Base-by-base conservation (phyloP, 345 rosid species). In the Bruguiera parviflora region DNA sequence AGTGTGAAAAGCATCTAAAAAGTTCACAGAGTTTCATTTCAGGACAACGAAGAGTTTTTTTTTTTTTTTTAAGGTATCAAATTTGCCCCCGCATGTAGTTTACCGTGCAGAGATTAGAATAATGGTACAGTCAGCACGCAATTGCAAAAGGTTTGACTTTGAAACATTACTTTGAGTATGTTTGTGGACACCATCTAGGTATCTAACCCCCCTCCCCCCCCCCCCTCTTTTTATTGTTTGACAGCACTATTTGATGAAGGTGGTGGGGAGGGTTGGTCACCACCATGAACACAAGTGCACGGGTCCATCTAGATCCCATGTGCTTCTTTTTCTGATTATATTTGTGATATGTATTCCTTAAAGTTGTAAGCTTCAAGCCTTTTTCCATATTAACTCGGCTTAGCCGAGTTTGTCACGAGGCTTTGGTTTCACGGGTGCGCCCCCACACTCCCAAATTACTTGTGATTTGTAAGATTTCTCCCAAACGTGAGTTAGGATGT, bases 121-220 rank as follows among this genome's bases (percentile, higher is more conserved):
- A 39, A 9, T 25, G 46, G 25, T 8, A 31, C 37, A 64, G 79
- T 79, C 85, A 71, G 73, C 75, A 78, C 37, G 67, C 75, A 71
- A 69, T 67, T 61, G 68, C 61, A 67, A 46, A 64, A 49, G 47
- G 8, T 78, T 80, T 78, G 73, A 73, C 49, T 33, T 37, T 10
- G 4, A 9, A 56, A 58, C 61, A 20, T 5, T 35, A 31, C 5
- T 5, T 46, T 28, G 2, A 10, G 0, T 72, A 7, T 35, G 63
- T 53, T 72, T 29, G 62, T 68, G 72, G 72, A 78, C 66, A 66
- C 61, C 65, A 32, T 6, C 35, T 6, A 32, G 5, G 35, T 32
- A 39, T 65, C 69, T 1, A 27, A 27, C 28, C 28, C 2, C 1
- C 28, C 2, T n/a, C n/a, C n/a, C n/a, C n/a, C n/a, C n/a, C n/a